A percentile compares a stretch with the other conserved stretches of the same genome.
Conservation (phyloP, 2,329 filamentous ascomycete genomes). For the Aureobasidium sp. region DNA sequence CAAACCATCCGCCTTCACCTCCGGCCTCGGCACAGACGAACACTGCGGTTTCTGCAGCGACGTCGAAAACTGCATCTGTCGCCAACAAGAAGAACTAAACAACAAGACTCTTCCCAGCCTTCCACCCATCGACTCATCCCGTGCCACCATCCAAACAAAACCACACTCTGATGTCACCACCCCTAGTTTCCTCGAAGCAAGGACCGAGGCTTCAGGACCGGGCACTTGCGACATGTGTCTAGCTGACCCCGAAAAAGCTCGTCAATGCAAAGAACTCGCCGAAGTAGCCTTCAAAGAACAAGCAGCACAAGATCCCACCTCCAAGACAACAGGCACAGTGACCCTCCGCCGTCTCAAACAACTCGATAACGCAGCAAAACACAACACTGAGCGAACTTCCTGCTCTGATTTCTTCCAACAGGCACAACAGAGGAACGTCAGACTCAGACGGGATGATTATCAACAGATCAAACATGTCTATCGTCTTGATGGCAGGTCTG, state of each 20-base stretch:
- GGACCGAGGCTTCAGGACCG: constrained; percentile 19
- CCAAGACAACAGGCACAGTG: constrained; percentile 3
- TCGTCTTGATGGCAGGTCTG: constrained; percentile 9
- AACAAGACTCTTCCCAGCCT: constrained; percentile 14
- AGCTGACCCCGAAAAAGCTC: constrained; percentile 24
- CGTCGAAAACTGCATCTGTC: constrained; percentile 23
- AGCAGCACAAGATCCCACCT: background rate
- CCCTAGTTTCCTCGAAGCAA: constrained; percentile 21
- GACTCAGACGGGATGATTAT: constrained; percentile 14
- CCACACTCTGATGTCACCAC: background rate
- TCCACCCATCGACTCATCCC: constrained; percentile 7
- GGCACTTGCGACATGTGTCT: constrained; percentile 26
- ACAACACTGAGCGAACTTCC: constrained; percentile 12
- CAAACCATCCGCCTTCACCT: constrained; percentile 12
- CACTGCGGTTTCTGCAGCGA: constrained; percentile 25
- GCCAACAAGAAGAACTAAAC: constrained; percentile 19
- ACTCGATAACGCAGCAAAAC: background rate
- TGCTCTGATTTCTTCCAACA: constrained; percentile 25
- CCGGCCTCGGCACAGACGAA: constrained; percentile 17
- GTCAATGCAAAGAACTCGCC: constrained; percentile 25
- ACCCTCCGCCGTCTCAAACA: constrained; percentile 7
- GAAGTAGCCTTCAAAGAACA: constrained; percentile 17
- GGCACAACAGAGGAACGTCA: constrained; percentile 18
- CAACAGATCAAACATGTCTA: constrained; percentile 21
- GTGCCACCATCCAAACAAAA: background rate